Evolutionary conservation across 768 basidiomycete genomes (phyloP).

Genomic region (Suillus variegatus): DNA sequence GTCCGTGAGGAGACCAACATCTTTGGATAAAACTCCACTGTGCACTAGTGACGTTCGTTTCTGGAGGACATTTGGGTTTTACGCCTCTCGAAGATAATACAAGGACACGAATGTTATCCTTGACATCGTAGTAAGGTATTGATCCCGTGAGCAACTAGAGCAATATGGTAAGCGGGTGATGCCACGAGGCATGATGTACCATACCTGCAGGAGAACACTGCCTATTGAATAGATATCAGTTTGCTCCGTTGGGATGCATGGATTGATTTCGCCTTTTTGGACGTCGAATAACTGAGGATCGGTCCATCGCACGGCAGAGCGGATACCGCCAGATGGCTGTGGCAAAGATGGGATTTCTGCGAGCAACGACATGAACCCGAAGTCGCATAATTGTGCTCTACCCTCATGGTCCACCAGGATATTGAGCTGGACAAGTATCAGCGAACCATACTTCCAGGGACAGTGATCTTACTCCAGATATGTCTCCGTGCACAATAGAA

Average conservation of each 20-base stretch:
- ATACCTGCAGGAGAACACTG: conserved; percentile 11
- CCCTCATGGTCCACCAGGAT: conserved; percentile 8
- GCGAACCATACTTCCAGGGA: not conserved
- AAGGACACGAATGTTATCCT: not conserved
- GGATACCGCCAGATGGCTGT: not conserved
- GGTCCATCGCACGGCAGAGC: conserved; percentile 8
- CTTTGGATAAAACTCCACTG: conserved; percentile 10
- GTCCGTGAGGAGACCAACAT: conserved; percentile 7
- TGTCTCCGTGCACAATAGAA: conserved; percentile 9
- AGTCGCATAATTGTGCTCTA: not conserved
- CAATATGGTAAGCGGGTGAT: not conserved
- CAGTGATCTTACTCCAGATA: conserved; percentile 8
- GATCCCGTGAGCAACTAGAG: conserved; percentile 8
- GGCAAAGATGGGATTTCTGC: not conserved
- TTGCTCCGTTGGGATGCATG: not conserved
- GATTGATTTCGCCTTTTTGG: not conserved
- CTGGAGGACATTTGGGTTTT: not conserved
- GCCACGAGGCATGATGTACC: not conserved
- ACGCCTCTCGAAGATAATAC: not conserved
- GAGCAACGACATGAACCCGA: conserved; percentile 2
- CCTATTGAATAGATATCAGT: conserved; percentile 11
- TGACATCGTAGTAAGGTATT: conserved; percentile 9
- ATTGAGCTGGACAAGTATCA: not conserved
- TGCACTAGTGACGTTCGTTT: not conserved
- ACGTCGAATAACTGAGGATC: conserved; percentile 8